These are phyloP conservation scores for Plasmodium vinckei DNA, from an alignment of 169 alveolate genomes.

Conservation along the genomic window DNA sequence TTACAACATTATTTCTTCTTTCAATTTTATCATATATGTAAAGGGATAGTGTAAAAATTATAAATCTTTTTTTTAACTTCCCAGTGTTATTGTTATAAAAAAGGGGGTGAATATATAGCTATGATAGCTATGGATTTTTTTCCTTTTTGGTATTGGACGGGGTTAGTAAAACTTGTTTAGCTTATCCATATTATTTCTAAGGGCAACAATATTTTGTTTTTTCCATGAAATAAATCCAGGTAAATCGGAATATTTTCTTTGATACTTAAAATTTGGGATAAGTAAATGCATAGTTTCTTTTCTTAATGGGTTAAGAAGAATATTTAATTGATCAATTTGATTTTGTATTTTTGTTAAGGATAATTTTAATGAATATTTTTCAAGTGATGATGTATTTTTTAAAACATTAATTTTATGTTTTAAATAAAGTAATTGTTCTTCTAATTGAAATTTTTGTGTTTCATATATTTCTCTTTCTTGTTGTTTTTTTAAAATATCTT, in stretches of 20 bases:
- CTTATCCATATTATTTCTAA: conserved; percentile 77
- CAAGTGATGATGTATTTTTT: conserved; percentile 77
- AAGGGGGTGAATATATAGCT: too few relatives aligned
- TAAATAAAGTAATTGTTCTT: conserved; percentile 76
- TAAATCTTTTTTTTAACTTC: too few relatives aligned
- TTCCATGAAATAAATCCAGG: conserved; percentile 88
- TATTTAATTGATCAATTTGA: conserved; percentile 78
- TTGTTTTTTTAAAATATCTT: conserved; percentile 84
- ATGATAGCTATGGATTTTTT: too few relatives aligned
- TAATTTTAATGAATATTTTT: conserved; percentile 79
- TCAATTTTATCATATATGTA: too few relatives aligned
- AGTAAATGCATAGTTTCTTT: conserved; percentile 85
- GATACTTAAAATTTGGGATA: conserved; percentile 83
- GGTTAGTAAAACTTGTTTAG: conserved; percentile 77
- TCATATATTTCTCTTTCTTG: conserved; percentile 87
- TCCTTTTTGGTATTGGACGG: not conserved
- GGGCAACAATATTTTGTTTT: conserved; percentile 84
- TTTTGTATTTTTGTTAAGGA: conserved; percentile 78
- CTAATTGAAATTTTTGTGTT: conserved; percentile 84
- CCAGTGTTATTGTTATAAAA: too few relatives aligned
- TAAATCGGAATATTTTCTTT: conserved; percentile 84
- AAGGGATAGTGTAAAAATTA: too few relatives aligned
- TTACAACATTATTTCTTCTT: too few relatives aligned
- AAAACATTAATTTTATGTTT: conserved; percentile 61
- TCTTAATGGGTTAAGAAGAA: conserved; percentile 84